Percentiles rank a stretch among this genome's conserved stretches.
These are phyloP conservation scores for Clonostachys chloroleuca DNA, from an alignment of 2,329 filamentous ascomycete genomes.

Conservation along the genomic window DNA sequence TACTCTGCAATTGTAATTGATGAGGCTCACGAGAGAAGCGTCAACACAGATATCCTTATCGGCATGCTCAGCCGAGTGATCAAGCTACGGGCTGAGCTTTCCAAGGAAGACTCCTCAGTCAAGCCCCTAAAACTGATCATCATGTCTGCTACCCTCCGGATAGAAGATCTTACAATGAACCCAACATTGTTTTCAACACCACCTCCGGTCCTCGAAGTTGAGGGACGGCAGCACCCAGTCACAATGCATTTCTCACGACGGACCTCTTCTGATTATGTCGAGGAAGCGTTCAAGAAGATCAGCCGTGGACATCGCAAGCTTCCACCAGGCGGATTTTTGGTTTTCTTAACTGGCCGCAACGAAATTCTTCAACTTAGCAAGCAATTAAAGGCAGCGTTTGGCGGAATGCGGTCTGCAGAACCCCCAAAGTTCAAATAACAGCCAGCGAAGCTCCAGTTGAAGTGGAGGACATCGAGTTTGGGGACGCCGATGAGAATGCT, in stretches of 20 bases:
- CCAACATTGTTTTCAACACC: constrained; percentile 69
- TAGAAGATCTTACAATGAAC: constrained; percentile 88
- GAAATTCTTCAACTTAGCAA: constrained; percentile 86
- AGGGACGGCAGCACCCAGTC: constrained; percentile 88
- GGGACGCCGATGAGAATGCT: constrained; percentile 60
- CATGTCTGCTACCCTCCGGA: constrained; percentile 93
- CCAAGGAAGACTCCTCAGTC: constrained; percentile 63
- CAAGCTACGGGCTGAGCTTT: constrained; percentile 72
- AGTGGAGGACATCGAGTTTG: constrained; percentile 82
- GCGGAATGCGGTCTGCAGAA: constrained; percentile 49
- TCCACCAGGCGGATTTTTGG: constrained; percentile 84
- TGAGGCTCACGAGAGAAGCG: constrained; percentile 93
- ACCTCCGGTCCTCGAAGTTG: constrained; percentile 82
- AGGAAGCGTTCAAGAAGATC: constrained; percentile 86
- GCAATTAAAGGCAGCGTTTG: constrained; percentile 65
- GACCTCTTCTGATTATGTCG: constrained; percentile 83
- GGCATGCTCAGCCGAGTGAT: constrained; percentile 94
- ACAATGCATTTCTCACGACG: constrained; percentile 82
- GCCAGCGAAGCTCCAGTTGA: constrained; percentile 76
- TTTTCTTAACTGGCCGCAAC: constrained; percentile 90
- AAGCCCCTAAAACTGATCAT: constrained; percentile 89
- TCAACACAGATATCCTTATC: constrained; percentile 97
- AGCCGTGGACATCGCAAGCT: constrained; percentile 84
- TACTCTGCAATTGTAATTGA: constrained; percentile 95
- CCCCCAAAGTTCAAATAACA: constrained; percentile 70